Base-by-base conservation (phyloP, 1,139 yeast genomes). In the Yamadazyma triangularis region DNA sequence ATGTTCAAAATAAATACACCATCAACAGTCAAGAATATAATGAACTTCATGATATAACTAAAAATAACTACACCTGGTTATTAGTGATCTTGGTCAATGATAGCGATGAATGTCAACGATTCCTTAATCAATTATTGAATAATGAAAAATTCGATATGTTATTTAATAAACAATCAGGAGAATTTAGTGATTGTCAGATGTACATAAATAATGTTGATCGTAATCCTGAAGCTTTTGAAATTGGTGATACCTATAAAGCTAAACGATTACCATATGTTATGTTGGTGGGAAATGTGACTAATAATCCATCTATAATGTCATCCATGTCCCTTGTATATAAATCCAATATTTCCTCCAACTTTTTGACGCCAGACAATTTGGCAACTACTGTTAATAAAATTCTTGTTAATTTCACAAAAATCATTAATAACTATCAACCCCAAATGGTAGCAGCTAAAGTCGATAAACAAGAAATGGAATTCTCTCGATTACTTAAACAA, bases 401-500 rank as follows among this genome's bases (percentile, higher is more conserved):
- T 4, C 36, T 53, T 3, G 53, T 52, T 30, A 60, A 64, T 24
- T 43, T 76, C 15, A 47, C 47, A 26, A 64, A 56, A 36, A 44
- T 60, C 1, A 38, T 70, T 10, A 65, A 59, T 6, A 58, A 60
- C 29, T 75, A 61, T 48, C 69, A 66, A 34, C 79, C 81, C 0
- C 81, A 76, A 45, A 49, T 77, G 20, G 53, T 76, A 1, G 56
- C 73, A 3, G 70, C 72, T 24, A 51, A 76, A 28, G 58, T 58
- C 28, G 82, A 76, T 47, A 69, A 67, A 42, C 72, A 68, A 41
- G 79, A 74, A 41, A 64, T 71, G 28, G 78, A 76, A 36, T 48
- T 64, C 28, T 61, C 79, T 24, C 53, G 82, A 30, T 28, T 64
- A 18, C 49, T 77, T 24, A 71, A 77, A 44, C 70, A 71, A 41